Conservation (phyloP, 352 stramenopile species). For the Pythium vanterpoolii region DNA sequence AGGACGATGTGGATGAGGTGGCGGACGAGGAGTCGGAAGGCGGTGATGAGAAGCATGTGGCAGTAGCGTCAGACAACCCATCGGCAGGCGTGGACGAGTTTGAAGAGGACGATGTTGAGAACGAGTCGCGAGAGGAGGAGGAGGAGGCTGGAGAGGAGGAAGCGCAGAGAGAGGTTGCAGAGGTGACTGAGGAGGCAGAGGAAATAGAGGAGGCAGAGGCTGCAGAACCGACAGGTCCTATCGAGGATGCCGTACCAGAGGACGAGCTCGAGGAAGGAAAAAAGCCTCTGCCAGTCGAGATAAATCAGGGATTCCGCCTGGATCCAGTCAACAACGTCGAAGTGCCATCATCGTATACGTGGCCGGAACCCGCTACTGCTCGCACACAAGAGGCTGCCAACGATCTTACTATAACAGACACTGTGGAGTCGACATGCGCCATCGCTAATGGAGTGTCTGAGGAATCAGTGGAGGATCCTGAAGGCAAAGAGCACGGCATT, state of each 20-base stretch:
- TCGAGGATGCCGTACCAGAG: neutral
- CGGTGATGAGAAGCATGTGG: neutral
- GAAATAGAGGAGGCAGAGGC: neutral
- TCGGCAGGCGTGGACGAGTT: neutral
- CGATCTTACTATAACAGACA: too few species aligned
- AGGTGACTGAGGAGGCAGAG: neutral
- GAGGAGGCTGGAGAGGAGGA: neutral
- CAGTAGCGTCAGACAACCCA: neutral
- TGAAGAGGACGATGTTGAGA: neutral
- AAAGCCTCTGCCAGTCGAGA: neutral
- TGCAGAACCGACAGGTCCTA: neutral
- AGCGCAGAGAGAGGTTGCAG: neutral
- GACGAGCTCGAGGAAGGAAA: neutral
- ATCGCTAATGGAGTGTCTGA: neutral
- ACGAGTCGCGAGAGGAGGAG: neutral
- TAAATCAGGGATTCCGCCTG: conserved; percentile 2
- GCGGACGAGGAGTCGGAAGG: neutral
- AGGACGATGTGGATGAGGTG: neutral
- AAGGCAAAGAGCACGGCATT: neutral
- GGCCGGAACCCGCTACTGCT: too few species aligned
- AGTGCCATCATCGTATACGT: neutral
- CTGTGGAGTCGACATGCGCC: neutral
- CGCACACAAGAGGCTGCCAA: too few species aligned
- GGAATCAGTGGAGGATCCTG: neutral
- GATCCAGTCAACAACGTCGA: neutral